Conservation (phyloP, 257 asterid genomes). For the Oldenlandia corymbosa region DNA sequence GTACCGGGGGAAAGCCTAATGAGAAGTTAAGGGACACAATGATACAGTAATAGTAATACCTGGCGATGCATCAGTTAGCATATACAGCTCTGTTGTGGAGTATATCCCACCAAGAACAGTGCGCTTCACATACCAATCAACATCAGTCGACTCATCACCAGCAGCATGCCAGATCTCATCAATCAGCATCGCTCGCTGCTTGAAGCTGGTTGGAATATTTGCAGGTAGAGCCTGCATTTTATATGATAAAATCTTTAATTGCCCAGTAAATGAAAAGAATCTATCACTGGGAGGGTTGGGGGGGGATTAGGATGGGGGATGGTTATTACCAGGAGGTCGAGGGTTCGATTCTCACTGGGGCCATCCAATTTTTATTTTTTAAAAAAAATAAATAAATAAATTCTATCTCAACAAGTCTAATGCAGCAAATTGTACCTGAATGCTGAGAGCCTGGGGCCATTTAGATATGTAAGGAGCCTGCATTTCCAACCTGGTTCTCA, state of each 20-base stretch:
- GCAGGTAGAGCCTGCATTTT: slow-evolving; percentile 65
- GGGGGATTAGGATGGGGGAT: no score
- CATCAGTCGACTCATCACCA: slow-evolving; percentile 62
- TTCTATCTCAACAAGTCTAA: background rate
- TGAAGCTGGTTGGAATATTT: slow-evolving; percentile 75
- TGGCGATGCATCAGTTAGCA: slow-evolving; percentile 87
- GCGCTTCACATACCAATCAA: slow-evolving; percentile 82
- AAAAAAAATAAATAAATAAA: background rate
- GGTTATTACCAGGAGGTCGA: no score
- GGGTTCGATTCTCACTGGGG: no score
- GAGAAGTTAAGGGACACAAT: background rate
- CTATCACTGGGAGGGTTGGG: no score
- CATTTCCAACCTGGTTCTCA: slow-evolving; percentile 80
- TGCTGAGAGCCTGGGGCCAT: slow-evolving; percentile 96
- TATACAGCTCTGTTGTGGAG: slow-evolving; percentile 76
- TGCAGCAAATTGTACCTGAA: slow-evolving; percentile 50
- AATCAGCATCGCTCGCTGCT: slow-evolving; percentile 86
- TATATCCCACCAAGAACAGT: slow-evolving; percentile 86
- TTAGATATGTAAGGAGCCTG: slow-evolving; percentile 89
- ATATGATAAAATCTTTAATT: background rate
- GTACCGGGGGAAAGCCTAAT: no score
- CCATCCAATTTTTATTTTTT: no score
- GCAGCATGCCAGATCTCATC: slow-evolving; percentile 96
- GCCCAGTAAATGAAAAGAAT: background rate
- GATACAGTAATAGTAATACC: slow-evolving; percentile 29